Percentiles rank a stretch among this genome's conserved stretches.
phyloP scores from a whole-genome alignment of 2,329 filamentous ascomycete species.

The Fusarium nisikadoi region DNA sequence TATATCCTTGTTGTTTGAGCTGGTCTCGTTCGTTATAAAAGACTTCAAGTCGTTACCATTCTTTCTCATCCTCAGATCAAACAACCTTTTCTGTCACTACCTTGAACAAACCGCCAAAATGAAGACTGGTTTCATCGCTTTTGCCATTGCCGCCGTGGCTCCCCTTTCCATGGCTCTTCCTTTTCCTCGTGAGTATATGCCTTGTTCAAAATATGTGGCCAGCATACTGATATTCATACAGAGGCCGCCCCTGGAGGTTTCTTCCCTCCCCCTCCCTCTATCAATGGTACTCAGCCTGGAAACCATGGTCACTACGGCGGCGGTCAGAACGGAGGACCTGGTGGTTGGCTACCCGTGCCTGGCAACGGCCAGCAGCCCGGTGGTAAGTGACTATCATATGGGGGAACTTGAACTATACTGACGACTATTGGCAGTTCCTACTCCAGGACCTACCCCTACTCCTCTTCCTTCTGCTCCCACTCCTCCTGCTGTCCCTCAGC shows the following conservation, averaged over 20 bases:
- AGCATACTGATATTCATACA: constrained; percentile 4
- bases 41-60: constrained; percentile 2
- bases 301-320: background rate
- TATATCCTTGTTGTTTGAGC: constrained; percentile 27
- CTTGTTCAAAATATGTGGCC: background rate
- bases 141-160: constrained; percentile 33
- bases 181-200: constrained; percentile 21
- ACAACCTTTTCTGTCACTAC: constrained; percentile 8
- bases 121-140: constrained; percentile 38
- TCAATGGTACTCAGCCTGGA: constrained; percentile 22
- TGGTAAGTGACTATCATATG: constrained; percentile 9
- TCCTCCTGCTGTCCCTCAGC: constrained; percentile 1
- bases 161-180: constrained; percentile 33
- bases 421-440: constrained; percentile 8
- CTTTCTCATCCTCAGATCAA: constrained; percentile 5
- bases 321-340: background rate
- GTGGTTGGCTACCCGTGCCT: constrained; percentile 18
- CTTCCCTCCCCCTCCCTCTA: background rate
- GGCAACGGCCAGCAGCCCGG: background rate
- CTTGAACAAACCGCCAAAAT: constrained; percentile 25
- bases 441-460: background rate
- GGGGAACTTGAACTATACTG: background rate
- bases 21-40: constrained; percentile 27
- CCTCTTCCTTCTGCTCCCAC: constrained; percentile 1
- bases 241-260: constrained; percentile 7